Base-by-base conservation (phyloP, 176 grass and related monocot species). In the Zizania latifolia region DNA sequence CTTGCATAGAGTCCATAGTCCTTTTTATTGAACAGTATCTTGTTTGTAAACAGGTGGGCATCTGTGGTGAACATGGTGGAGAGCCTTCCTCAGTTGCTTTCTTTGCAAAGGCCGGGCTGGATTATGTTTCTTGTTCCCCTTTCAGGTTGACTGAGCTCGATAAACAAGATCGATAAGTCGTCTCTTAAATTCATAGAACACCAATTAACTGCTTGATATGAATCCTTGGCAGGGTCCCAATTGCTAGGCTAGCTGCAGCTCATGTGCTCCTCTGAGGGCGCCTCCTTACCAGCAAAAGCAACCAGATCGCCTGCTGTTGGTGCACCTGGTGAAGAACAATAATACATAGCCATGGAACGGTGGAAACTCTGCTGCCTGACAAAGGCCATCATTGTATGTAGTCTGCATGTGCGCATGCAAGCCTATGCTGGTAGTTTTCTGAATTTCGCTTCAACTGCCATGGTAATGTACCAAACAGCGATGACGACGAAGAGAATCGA, bases 31-130 rank as follows among this genome's bases (percentile, higher is more conserved):
- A 46, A 16, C 57, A 35, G 5, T 83, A 53, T 40, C 13, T 50
- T 82, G 27, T 70, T 15, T 32, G 34, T 41, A 40, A 83, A 65
- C 75, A 99, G 96, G 77, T 99, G 62, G 96, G 96, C 44, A 90
- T 99, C 60, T 99, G 96, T 86, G 96, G 96, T 34, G 96, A 99
- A 67, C 96, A 99, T 90, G 96, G 96, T 73, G 96, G 96, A 16
- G 96, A 99, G 78, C 96, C 96, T 81, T 90, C 82, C 26, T 99
- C 96, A 3, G 96, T 99, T 61, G 96, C 92, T 62, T 99, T 99
- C 75, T 99, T 99, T 17, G 96, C 92, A 16, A 89, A 99, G 77
- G 61, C 87, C 63, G 92, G 92, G 50, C 71, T 99, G 59, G 82
- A 99, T 72, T 99, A 99, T 74, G 96, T 99, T 69, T 99, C 96